Conservation (phyloP, 345 rosid genomes). For the Pistacia vera region DNA sequence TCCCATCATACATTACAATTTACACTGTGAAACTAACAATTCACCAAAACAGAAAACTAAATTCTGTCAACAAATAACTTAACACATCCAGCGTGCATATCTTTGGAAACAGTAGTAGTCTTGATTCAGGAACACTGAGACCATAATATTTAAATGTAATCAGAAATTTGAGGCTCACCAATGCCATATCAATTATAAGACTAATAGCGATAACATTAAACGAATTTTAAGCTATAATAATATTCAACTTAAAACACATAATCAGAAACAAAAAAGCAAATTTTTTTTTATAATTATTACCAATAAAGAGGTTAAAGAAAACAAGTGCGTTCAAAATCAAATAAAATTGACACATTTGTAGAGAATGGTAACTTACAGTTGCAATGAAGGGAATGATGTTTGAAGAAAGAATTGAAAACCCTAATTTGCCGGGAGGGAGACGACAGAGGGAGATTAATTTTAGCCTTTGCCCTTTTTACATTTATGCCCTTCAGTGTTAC, state of each 20-base stretch:
- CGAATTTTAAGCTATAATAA: too few relatives aligned
- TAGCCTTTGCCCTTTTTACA: not conserved
- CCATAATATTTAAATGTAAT: not conserved
- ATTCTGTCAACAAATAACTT: not conserved
- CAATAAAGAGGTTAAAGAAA: too few relatives aligned
- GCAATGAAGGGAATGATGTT: not conserved
- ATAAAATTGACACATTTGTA: not conserved
- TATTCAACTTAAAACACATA: too few relatives aligned
- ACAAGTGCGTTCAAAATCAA: not conserved
- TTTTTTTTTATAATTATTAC: too few relatives aligned
- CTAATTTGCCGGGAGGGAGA: slow-evolving; percentile 22
- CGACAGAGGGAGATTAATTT: not conserved
- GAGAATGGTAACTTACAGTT: not conserved
- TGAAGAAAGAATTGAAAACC: slow-evolving; percentile 15
- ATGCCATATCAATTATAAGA: too few relatives aligned
- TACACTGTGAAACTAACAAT: not conserved
- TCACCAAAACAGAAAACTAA: not conserved
- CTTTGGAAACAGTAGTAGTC: not conserved
- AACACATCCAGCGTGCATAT: not conserved
- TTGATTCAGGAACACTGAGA: not conserved
- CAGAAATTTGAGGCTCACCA: too few relatives aligned
- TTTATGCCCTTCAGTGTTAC: not conserved
- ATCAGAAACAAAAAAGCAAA: too few relatives aligned
- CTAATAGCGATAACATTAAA: too few relatives aligned
- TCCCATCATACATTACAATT: not conserved